These are phyloP conservation scores for Phytophthora fragariae DNA, from an alignment of 352 stramenopile genomes.

Conservation along the genomic window DNA sequence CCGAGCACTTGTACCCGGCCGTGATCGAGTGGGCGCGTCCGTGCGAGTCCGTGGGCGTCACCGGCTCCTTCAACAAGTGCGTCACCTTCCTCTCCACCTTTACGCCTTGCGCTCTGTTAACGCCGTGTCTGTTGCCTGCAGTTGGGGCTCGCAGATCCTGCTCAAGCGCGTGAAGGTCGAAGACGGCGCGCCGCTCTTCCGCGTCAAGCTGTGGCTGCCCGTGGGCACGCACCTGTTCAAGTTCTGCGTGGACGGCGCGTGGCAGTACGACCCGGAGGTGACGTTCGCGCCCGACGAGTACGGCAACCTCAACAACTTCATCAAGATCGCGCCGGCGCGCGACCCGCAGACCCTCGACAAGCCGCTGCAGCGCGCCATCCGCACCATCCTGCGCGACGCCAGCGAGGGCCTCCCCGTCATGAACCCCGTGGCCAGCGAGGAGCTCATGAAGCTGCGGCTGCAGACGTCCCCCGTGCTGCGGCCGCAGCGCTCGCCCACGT, in stretches of 20 bases:
- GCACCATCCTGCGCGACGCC: constrained; percentile 75
- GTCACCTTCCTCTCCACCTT: no score
- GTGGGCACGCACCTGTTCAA: constrained; percentile 81
- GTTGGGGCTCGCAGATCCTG: constrained; percentile 82
- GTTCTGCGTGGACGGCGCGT: constrained; percentile 80
- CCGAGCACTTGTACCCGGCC: constrained; percentile 59
- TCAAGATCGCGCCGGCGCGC: constrained; percentile 52
- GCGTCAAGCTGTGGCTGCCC: constrained; percentile 67
- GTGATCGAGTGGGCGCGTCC: constrained; percentile 68
- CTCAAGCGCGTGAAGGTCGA: constrained; percentile 47
- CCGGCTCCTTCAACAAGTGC: constrained; percentile 86
- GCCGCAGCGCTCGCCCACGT: constrained; percentile 36
- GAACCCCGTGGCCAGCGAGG: constrained; percentile 72
- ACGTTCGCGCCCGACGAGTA: constrained; percentile 85
- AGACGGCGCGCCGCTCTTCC: constrained; percentile 29
- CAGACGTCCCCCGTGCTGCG: constrained; percentile 54
- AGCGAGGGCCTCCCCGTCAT: constrained; percentile 66
- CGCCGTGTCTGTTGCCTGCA: constrained; percentile 22
- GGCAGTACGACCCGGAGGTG: constrained; percentile 88
- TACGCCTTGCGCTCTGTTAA: neutral
- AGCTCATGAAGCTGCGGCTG: constrained; percentile 69
- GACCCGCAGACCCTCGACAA: constrained; percentile 53
- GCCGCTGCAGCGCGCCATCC: constrained; percentile 59
- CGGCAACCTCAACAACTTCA: constrained; percentile 91
- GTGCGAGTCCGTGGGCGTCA: constrained; percentile 69